These are phyloP conservation scores for Diaporthe citriasiana DNA, from an alignment of 2,329 filamentous ascomycete species.

Conservation along the genomic window DNA sequence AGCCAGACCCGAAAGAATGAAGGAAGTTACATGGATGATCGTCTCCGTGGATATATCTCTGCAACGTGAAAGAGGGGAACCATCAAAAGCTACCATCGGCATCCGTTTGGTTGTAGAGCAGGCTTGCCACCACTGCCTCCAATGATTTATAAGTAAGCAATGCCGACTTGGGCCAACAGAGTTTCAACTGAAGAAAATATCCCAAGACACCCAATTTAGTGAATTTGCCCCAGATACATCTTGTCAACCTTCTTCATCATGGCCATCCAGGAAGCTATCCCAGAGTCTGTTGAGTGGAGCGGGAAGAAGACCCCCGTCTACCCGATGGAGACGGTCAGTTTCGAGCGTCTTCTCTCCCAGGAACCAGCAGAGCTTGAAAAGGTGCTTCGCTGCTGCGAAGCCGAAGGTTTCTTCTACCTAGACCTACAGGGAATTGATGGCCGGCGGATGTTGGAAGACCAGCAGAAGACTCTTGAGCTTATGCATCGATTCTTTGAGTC, in stretches of 20 bases:
- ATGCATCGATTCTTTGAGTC: slow-evolving; percentile 70
- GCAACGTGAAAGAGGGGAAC: slow-evolving; percentile 27
- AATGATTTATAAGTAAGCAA: neutral
- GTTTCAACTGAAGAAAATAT: neutral
- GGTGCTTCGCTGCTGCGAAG: slow-evolving; percentile 62
- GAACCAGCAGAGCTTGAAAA: slow-evolving; percentile 68
- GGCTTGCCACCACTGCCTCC: neutral
- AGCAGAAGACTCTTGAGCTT: slow-evolving; percentile 65
- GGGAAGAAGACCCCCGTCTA: slow-evolving; percentile 62
- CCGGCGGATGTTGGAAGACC: slow-evolving; percentile 65
- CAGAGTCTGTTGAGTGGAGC: slow-evolving; percentile 63
- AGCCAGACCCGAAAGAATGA: slow-evolving; percentile 1
- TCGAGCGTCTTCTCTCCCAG: slow-evolving; percentile 65
- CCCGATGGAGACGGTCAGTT: slow-evolving; percentile 62
- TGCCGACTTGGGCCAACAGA: neutral
- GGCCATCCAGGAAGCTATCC: slow-evolving; percentile 55
- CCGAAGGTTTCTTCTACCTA: slow-evolving; percentile 69
- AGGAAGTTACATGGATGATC: neutral
- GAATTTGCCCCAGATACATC: neutral
- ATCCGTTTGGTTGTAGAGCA: neutral
- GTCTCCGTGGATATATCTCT: neutral
- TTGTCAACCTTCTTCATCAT: slow-evolving; percentile 47
- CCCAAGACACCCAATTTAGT: neutral
- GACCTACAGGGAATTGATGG: slow-evolving; percentile 67
- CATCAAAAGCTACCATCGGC: neutral